Evolutionary conservation across 345 rosid genomes (phyloP), one percentile per base, ranked within the genome.

Genomic region (Populus alba): DNA sequence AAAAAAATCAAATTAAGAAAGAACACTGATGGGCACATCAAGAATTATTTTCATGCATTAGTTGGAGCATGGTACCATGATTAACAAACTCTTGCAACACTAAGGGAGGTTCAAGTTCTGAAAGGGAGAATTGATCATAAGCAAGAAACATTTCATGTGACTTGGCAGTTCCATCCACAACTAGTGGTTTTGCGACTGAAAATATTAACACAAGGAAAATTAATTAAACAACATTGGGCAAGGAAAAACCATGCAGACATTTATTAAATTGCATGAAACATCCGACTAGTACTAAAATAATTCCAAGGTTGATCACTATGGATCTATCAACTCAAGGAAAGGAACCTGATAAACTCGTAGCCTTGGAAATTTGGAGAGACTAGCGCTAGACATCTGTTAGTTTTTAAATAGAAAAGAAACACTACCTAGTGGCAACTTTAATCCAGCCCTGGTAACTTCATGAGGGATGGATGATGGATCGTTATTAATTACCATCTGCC

Each of bases 51-150:
- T 25, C 57, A 39, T 29, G 57, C 66, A 31, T 15, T n/a, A 13
- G 47, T 11, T 0, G 70, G 67, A 80, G 70, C 27, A 79, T 0
- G 1, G 45, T 94, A 95, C 98, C 97, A 82, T 95, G 98, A 84
- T 93, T 93, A 4, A 95, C 92, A 85, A 95, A 95, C 87, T 95
- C 98, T 82, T 95, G 98, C 39, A 95, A 87, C 37, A 93, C 89
- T 83, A 93, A 59, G 13, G 98, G 98, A 39, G 97, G 97, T 74
- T 93, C 94, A 55, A 95, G 95, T 84, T 90, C 88, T 67, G 89
- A 78, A 62, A 93, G 92, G 62, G 97, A 91, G 75, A 67, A 84
- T 67, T 80, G 81, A 84, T 95, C 95, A 76, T 91, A 90, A 9
- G 93, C 97, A 78, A 95, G 95, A 78, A 82, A 95, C 79, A 95